Percentiles rank a stretch among this genome's conserved stretches.
Conservation (phyloP, 306 rosid genomes). For the Cucumis melo region DNA sequence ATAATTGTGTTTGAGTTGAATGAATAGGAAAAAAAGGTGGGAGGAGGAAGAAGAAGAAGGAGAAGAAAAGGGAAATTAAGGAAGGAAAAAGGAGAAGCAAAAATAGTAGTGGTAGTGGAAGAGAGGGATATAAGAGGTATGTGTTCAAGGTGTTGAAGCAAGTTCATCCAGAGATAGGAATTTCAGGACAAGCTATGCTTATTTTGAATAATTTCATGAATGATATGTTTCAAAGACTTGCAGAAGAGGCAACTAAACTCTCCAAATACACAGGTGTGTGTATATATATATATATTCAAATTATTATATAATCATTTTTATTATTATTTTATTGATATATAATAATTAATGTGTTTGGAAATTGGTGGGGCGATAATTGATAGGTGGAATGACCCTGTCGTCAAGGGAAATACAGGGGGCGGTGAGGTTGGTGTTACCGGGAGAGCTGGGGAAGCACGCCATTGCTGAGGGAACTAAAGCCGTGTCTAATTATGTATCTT, state of each 20-base stretch:
- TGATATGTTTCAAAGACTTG: slow-evolving; percentile 77
- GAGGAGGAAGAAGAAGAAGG: slow-evolving; percentile 7
- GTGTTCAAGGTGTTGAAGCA: slow-evolving; percentile 53
- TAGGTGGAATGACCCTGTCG: slow-evolving; percentile 23
- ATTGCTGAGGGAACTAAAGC: slow-evolving; percentile 61
- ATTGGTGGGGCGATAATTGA: too few species aligned
- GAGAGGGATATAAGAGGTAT: slow-evolving; percentile 53
- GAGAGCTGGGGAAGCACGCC: slow-evolving; percentile 62
- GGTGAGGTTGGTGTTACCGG: slow-evolving; percentile 47
- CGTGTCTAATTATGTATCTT: slow-evolving; percentile 1
- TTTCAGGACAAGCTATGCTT: slow-evolving; percentile 45
- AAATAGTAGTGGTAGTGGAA: not conserved
- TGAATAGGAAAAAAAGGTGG: too few species aligned
- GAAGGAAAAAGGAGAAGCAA: not conserved
- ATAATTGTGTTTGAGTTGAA: too few species aligned
- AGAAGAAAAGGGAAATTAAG: not conserved
- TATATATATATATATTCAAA: too few species aligned
- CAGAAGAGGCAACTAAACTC: slow-evolving; percentile 40
- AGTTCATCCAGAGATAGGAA: slow-evolving; percentile 66
- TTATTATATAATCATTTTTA: too few species aligned
- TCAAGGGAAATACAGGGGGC: slow-evolving; percentile 57
- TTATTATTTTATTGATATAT: too few species aligned
- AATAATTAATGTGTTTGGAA: too few species aligned
- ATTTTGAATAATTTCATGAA: slow-evolving; percentile 51
- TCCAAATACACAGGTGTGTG: slow-evolving; percentile 16